These are phyloP conservation scores for Termitomyces sp. DNA, from an alignment of 768 basidiomycete genomes.

Conservation along the genomic window DNA sequence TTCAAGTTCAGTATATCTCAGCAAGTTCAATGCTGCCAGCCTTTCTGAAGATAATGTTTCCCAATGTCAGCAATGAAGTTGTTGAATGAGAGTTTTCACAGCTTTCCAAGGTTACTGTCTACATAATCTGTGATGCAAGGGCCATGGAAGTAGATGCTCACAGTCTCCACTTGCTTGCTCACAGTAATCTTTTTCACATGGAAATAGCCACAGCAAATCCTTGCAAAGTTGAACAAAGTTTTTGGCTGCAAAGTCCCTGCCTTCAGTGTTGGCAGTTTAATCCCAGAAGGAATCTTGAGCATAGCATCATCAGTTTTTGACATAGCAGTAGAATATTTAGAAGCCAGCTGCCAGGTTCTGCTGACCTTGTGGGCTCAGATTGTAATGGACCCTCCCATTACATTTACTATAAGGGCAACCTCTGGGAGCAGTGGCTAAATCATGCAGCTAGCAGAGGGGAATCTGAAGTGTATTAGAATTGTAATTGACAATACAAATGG, in stretches of 20 bases:
- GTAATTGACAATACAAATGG: too few relatives aligned
- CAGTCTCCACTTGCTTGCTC: neutral
- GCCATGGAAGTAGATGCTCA: neutral
- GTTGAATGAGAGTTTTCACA: neutral
- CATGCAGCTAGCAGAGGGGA: too few relatives aligned
- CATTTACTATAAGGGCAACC: too few relatives aligned
- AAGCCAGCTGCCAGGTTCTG: too few relatives aligned
- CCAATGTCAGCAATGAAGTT: neutral
- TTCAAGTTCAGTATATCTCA: neutral
- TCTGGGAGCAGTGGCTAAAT: too few relatives aligned
- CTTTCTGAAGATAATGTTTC: too few relatives aligned
- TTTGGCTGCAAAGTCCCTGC: neutral
- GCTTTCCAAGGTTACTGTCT: neutral
- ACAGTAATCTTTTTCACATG: too few relatives aligned
- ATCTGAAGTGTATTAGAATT: too few relatives aligned
- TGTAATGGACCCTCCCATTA: too few relatives aligned
- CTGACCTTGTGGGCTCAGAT: too few relatives aligned
- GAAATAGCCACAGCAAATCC: neutral
- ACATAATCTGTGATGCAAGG: neutral
- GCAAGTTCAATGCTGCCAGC: neutral
- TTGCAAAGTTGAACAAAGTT: neutral
- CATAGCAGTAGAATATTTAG: neutral
- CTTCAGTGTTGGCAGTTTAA: neutral
- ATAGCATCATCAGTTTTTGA: neutral
- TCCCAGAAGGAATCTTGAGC: neutral